phyloP scores from a whole-genome alignment of 169 alveolate genomes.

The Eimeria praecox region DNA sequence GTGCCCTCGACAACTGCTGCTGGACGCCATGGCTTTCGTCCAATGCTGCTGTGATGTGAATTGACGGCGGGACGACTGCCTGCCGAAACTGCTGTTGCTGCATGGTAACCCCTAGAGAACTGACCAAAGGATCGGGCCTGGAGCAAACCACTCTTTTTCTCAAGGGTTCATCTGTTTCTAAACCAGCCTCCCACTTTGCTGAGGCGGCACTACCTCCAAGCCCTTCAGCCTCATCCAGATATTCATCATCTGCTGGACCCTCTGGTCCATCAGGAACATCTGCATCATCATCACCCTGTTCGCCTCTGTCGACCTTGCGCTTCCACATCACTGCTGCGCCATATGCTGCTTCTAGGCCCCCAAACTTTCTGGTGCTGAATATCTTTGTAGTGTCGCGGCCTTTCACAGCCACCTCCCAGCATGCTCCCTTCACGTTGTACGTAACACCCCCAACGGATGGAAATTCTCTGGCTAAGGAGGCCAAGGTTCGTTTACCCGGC shows the following conservation, averaged over 20 bases:
- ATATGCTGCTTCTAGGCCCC: slow-evolving; percentile 78
- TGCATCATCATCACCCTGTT: slow-evolving; percentile 52
- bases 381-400: slow-evolving; percentile 58
- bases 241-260: slow-evolving; percentile 57
- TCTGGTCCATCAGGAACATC: slow-evolving; percentile 42
- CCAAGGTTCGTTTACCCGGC: slow-evolving; percentile 73
- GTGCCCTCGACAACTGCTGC: slow-evolving; percentile 63
- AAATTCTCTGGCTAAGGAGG: slow-evolving; percentile 74
- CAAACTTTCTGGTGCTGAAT: slow-evolving; percentile 77
- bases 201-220: slow-evolving; percentile 22
- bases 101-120: slow-evolving; percentile 39
- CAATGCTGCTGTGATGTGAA: slow-evolving; percentile 19
- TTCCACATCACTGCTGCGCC: slow-evolving; percentile 79
- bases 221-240: slow-evolving; percentile 69
- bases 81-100: slow-evolving; percentile 66
- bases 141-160: slow-evolving; percentile 23
- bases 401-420: slow-evolving; percentile 79
- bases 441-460: slow-evolving; percentile 74
- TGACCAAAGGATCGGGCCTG: neutral
- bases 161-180: slow-evolving; percentile 33
- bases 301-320: slow-evolving; percentile 58
- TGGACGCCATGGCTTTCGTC: neutral
- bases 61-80: slow-evolving; percentile 36
- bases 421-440: slow-evolving; percentile 79
- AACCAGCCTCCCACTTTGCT: slow-evolving; percentile 39